These are phyloP conservation scores for Rhamnella rubrinervis DNA, from an alignment of 331 rosid genomes.

Conservation along the genomic window DNA sequence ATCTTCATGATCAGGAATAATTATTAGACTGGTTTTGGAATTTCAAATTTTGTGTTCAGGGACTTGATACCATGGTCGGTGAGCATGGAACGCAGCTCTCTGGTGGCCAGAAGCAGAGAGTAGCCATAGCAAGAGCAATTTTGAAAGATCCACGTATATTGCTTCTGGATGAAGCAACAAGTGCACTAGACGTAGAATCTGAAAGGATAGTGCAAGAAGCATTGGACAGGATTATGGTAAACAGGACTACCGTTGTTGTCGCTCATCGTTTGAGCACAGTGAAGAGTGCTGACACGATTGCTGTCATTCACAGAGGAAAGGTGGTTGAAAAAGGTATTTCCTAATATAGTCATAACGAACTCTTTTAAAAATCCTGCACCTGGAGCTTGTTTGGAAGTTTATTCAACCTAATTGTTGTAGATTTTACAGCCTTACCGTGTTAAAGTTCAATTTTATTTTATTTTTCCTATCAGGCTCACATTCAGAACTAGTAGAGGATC, in stretches of 20 bases:
- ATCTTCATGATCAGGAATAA: conserved; percentile 6
- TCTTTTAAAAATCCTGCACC: not conserved
- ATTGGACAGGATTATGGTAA: conserved; percentile 71
- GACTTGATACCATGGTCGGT: conserved; percentile 74
- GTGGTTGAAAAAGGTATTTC: conserved; percentile 72
- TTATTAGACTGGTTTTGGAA: conserved; percentile 6
- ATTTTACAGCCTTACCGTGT: not conserved
- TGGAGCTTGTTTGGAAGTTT: not conserved
- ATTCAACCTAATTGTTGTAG: not conserved
- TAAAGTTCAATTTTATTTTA: too few species aligned
- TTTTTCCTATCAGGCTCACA: conserved; percentile 55
- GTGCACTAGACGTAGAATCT: conserved; percentile 84
- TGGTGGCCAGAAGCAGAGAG: conserved; percentile 83
- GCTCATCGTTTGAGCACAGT: conserved; percentile 87
- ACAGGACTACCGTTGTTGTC: conserved; percentile 70
- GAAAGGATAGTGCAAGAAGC: conserved; percentile 85
- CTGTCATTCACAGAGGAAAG: conserved; percentile 76
- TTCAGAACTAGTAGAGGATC: conserved; percentile 58
- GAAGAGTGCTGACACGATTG: conserved; percentile 68
- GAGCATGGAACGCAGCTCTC: conserved; percentile 83
- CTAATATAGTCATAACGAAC: not conserved
- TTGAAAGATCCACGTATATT: conserved; percentile 72
- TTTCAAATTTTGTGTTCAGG: conserved; percentile 32
- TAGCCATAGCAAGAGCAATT: conserved; percentile 81
- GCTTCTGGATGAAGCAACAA: conserved; percentile 86